These are phyloP conservation scores for Pseudoneurospora amorphoporcata DNA, from an alignment of 495 filamentous ascomycete species.

Conservation along the genomic window DNA sequence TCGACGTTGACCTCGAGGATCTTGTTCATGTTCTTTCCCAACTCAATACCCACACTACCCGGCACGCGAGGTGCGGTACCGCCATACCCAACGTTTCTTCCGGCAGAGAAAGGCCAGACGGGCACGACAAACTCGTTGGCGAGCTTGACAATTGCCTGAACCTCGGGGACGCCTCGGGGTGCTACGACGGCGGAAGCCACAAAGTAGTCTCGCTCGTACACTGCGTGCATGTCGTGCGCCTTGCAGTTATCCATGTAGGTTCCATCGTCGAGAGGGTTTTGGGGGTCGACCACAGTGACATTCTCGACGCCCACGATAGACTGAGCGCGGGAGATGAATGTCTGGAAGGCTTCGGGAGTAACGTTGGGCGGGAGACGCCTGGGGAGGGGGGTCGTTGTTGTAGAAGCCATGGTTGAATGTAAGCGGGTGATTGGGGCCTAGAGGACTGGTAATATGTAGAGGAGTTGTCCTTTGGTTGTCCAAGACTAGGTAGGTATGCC, in stretches of 20 bases:
- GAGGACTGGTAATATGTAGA: background rate
- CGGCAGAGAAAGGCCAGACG: slow-evolving; percentile 45
- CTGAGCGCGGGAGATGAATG: background rate
- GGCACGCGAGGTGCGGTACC: slow-evolving; percentile 45
- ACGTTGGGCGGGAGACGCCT: background rate
- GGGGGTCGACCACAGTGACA: background rate
- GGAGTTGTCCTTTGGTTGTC: background rate
- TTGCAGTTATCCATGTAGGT: slow-evolving; percentile 13
- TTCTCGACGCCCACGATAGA: background rate
- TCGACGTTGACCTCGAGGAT: slow-evolving; percentile 45
- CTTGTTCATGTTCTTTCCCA: slow-evolving; percentile 45
- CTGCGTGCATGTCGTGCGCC: slow-evolving; percentile 44
- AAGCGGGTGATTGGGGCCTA: background rate
- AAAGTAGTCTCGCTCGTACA: slow-evolving; percentile 42
- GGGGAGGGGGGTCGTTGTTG: background rate
- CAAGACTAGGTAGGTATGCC: background rate
- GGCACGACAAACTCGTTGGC: slow-evolving; percentile 41
- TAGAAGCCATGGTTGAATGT: background rate
- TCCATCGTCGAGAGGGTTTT: background rate
- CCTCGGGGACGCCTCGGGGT: slow-evolving; percentile 35
- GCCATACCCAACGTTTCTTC: slow-evolving; percentile 47
- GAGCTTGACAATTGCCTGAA: slow-evolving; percentile 36
- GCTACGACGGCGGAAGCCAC: slow-evolving; percentile 42
- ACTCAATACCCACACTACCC: slow-evolving; percentile 43
- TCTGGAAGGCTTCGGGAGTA: background rate